Conservation (phyloP, 2,329 filamentous ascomycete genomes). For the Microsporum audouinii region DNA sequence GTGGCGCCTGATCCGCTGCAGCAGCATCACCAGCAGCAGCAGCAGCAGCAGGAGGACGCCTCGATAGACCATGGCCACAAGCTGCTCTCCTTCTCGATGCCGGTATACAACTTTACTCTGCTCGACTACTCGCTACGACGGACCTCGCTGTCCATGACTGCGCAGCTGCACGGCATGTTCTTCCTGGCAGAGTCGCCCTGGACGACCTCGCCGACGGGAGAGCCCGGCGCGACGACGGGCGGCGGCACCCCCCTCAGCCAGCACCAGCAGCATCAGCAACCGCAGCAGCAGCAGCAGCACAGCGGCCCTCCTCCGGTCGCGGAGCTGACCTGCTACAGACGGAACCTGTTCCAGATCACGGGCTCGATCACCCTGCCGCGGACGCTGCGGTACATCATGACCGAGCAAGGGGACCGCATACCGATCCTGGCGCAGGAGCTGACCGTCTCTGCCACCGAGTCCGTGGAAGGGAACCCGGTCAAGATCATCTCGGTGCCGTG, state of each 20-base stretch:
- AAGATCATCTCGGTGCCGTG: constrained; percentile 94
- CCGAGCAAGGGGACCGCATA: constrained; percentile 72
- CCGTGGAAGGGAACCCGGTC: constrained; percentile 80
- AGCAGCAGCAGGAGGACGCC: constrained; percentile 35
- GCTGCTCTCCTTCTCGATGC: constrained; percentile 61
- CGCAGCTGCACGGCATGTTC: constrained; percentile 58
- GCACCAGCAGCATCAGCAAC: not conserved
- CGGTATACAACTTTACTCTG: constrained; percentile 49
- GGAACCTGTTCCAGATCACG: constrained; percentile 92
- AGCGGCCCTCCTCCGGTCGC: constrained; percentile 42
- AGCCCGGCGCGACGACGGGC: constrained; percentile 29
- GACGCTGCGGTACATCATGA: constrained; percentile 66
- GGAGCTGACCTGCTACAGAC: constrained; percentile 88
- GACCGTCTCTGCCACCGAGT: constrained; percentile 83
- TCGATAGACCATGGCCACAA: constrained; percentile 57
- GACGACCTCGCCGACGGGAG: constrained; percentile 44
- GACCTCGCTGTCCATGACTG: constrained; percentile 46
- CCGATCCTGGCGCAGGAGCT: constrained; percentile 75
- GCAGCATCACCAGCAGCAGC: not conserved
- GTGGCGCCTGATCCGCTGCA: constrained; percentile 1
- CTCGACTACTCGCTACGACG: constrained; percentile 49
- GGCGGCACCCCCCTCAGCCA: not conserved
- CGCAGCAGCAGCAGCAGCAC: not conserved
- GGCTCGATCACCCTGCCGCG: constrained; percentile 74
- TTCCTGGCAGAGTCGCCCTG: constrained; percentile 55